Evolutionary conservation across 1,139 yeast genomes (phyloP).

Genomic region (Debaryomyces nepalensis): DNA sequence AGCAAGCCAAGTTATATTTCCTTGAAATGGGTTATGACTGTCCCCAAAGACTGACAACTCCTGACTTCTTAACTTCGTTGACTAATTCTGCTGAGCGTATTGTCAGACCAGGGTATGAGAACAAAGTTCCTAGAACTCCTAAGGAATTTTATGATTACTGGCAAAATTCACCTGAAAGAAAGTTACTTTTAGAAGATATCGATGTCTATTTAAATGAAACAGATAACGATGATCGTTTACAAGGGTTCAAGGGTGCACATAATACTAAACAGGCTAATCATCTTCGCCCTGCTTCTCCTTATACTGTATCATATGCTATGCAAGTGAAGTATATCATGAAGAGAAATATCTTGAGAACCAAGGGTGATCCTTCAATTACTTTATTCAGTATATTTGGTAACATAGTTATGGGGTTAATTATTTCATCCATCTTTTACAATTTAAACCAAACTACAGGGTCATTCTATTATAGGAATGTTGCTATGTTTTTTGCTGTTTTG

Average conservation of each 20-base stretch:
- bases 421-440: slow-evolving; percentile 58
- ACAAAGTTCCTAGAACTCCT: slow-evolving; percentile 32
- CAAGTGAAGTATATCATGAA: slow-evolving; percentile 36
- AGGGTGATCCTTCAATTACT: slow-evolving; percentile 38
- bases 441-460: slow-evolving; percentile 52
- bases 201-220: slow-evolving; percentile 22
- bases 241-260: slow-evolving; percentile 28
- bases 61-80: slow-evolving; percentile 44
- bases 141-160: slow-evolving; percentile 31
- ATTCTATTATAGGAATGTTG: slow-evolving; percentile 61
- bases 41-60: slow-evolving; percentile 69
- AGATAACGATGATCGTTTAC: slow-evolving; percentile 15
- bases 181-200: slow-evolving; percentile 21
- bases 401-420: slow-evolving; percentile 35
- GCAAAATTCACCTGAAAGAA: slow-evolving; percentile 28
- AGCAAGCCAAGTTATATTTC: slow-evolving; percentile 42
- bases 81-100: slow-evolving; percentile 75
- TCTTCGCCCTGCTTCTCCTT: slow-evolving; percentile 32
- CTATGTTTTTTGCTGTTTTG: slow-evolving; percentile 59
- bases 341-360: slow-evolving; percentile 31
- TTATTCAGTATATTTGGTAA: slow-evolving; percentile 33
- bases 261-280: slow-evolving; percentile 35
- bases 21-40: slow-evolving; percentile 51
- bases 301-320: slow-evolving; percentile 39
- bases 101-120: slow-evolving; percentile 52